These are phyloP conservation scores for Camelina neglecta DNA, from an alignment of 345 rosid genomes.

Conservation along the genomic window DNA sequence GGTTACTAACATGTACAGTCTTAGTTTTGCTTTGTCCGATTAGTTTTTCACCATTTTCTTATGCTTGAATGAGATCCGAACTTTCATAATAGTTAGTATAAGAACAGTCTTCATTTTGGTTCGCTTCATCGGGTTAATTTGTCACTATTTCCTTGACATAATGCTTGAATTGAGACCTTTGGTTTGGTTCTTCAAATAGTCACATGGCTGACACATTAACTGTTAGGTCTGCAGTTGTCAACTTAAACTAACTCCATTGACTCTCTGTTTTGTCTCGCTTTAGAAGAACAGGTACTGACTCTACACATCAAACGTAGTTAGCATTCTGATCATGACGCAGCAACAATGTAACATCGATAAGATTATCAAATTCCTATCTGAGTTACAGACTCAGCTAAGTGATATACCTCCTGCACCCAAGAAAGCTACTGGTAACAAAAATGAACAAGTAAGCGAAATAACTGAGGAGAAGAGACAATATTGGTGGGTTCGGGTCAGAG, in stretches of 20 bases:
- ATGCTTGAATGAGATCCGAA: too few species aligned
- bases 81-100: background rate
- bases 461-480: background rate
- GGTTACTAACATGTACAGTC: too few species aligned
- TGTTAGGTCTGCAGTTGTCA: background rate
- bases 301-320: background rate
- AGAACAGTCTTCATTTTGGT: background rate
- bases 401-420: background rate
- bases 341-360: constrained; percentile 1
- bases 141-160: background rate
- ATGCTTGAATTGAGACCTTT: constrained; percentile 2
- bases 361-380: background rate
- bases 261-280: background rate
- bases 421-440: background rate
- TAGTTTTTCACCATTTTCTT: too few species aligned
- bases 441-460: background rate
- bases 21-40: too few species aligned
- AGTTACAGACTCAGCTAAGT: background rate
- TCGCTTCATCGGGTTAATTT: background rate
- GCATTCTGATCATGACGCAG: constrained; percentile 15
- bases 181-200: constrained; percentile 7
- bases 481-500: background rate
- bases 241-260: background rate
- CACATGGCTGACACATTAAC: background rate
- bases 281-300: constrained; percentile 19